Evolutionary conservation across 2,329 filamentous ascomycete genomes (phyloP), one percentile per base, ranked within the genome.

Genomic region (Fusarium sp.): DNA sequence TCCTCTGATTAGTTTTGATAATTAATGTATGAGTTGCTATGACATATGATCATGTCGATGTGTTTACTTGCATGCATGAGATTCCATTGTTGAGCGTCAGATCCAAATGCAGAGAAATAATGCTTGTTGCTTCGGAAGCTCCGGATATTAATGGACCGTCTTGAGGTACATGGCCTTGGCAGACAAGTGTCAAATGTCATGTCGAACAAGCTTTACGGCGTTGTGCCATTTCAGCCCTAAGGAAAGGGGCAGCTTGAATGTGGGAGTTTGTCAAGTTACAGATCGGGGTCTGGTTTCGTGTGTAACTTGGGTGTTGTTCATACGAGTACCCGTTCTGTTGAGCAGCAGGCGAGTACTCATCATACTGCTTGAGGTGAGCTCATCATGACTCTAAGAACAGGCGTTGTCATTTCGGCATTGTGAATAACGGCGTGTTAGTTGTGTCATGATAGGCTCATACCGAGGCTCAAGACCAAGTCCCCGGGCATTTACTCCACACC

Each of bases 21-120:
- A 49, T 54, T 70, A 55, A 65, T 70, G 67, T 68, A 60, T 37
- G 67, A 70, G 58, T 71, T 49, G 51, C 58, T 59, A 54, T 14
- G 29, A 20, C 13, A 40, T 34, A 20, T 20, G 24, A 11, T 7
- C 18, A 13, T 37, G 20, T 24, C 7, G 20, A n/a, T 25, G 25
- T 27, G 25, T 29, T 10, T 25, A n/a, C 24, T 46, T 20, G 16
- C 4, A 24, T n/a, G 32, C 11, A 24, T 22, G 13, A 27, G 7
- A 13, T 52, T 20, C 14, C 12, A 20, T 3, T n/a, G 13, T 25
- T 27, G 49, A 24, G 24, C 13, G 16, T 20, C 7, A 37, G 34
- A 37, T 9, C 18, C 34, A 37, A n/a, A 37, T 16, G 34, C 34
- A 37, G 34, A 37, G 34, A 37, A n/a, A 6, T 3, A 37, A 12